Conservation (phyloP, 140 eudicot genomes). For the Anethum foeniculum region DNA sequence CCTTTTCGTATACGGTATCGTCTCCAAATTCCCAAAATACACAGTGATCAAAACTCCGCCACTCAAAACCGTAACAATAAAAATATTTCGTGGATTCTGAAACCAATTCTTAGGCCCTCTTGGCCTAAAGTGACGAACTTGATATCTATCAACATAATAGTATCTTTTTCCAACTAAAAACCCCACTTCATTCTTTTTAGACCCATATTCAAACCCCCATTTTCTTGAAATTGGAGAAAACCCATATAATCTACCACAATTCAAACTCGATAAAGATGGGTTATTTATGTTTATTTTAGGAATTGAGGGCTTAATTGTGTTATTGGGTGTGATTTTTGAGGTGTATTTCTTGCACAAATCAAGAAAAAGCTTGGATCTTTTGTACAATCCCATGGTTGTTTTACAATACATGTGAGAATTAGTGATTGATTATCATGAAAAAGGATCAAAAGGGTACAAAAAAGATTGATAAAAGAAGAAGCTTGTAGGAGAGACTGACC, state of each 20-base stretch:
- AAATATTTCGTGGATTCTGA: conserved; percentile 44
- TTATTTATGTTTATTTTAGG: background rate
- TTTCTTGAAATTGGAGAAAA: conserved; percentile 23
- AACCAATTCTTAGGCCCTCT: conserved; percentile 51
- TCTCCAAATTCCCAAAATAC: conserved; percentile 63
- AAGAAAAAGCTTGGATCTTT: conserved; percentile 39
- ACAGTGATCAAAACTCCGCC: conserved; percentile 50
- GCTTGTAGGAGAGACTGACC: background rate
- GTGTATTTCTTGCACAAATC: conserved; percentile 24
- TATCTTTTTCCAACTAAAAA: conserved; percentile 20
- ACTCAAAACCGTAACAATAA: conserved; percentile 38
- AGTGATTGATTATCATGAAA: background rate
- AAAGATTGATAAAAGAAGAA: background rate
- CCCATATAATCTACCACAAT: conserved; percentile 15
- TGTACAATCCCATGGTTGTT: conserved; percentile 47
- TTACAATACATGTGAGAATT: background rate
- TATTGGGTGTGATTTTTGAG: conserved; percentile 24
- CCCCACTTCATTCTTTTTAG: conserved; percentile 6
- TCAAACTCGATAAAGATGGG: background rate
- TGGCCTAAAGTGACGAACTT: conserved; percentile 54
- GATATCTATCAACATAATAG: conserved; percentile 55
- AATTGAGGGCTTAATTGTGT: conserved; percentile 6
- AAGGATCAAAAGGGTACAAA: background rate
- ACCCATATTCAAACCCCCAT: conserved; percentile 15
- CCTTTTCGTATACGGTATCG: conserved; percentile 75